These are phyloP conservation scores for Aspergillus piperis DNA, from an alignment of 2,329 filamentous ascomycete species.

Conservation along the genomic window DNA sequence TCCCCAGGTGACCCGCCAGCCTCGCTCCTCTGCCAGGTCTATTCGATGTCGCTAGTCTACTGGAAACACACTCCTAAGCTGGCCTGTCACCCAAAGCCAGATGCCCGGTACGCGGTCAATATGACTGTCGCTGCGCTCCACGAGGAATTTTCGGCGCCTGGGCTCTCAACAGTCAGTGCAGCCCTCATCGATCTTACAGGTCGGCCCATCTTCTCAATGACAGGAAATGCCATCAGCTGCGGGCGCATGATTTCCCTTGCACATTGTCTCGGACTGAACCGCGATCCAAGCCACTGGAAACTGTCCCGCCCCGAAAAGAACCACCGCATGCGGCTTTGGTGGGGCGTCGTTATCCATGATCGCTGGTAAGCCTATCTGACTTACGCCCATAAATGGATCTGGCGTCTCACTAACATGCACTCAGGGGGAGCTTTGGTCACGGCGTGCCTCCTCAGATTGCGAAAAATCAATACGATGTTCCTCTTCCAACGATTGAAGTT, in stretches of 20 bases:
- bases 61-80: conserved; percentile 55
- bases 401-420: conserved; percentile 20
- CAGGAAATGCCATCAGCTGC: conserved; percentile 58
- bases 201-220: conserved; percentile 61
- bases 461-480: conserved; percentile 58
- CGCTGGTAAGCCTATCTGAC: conserved; percentile 45
- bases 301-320: conserved; percentile 54
- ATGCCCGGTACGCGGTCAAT: conserved; percentile 64
- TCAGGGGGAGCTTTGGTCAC: conserved; percentile 57
- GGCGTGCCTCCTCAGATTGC: conserved; percentile 57
- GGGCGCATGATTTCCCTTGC: conserved; percentile 57
- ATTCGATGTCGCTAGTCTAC: conserved; percentile 60
- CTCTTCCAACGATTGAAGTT: conserved; percentile 51
- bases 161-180: conserved; percentile 60
- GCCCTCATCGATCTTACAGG: conserved; percentile 62
- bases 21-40: conserved; percentile 58
- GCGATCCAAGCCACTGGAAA: conserved; percentile 57
- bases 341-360: conserved; percentile 60
- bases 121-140: conserved; percentile 62
- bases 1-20: conserved; percentile 55
- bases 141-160: conserved; percentile 60
- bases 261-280: conserved; percentile 58
- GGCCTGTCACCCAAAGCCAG: conserved; percentile 53
- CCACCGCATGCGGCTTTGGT: conserved; percentile 56
- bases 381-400: background rate